These are phyloP conservation scores for Dipodascus albidus DNA, from an alignment of 805 yeast species.

Conservation along the genomic window DNA sequence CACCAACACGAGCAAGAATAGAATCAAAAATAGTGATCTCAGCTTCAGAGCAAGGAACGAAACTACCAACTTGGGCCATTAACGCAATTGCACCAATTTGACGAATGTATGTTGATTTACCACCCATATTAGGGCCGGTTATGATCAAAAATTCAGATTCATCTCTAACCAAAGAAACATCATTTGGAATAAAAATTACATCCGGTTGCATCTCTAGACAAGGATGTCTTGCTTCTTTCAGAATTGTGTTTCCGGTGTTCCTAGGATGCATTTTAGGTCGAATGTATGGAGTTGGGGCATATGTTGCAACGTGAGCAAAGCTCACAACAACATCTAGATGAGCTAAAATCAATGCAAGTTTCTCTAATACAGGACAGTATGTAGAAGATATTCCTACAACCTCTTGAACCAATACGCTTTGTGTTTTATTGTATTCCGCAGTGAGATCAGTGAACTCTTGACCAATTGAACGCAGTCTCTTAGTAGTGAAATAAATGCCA, in stretches of 20 bases:
- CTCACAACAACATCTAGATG: constrained; percentile 74
- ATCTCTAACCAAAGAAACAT: constrained; percentile 51
- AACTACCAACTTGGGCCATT: constrained; percentile 84
- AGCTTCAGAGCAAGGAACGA: constrained; percentile 69
- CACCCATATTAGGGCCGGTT: constrained; percentile 98
- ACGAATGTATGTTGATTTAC: constrained; percentile 86
- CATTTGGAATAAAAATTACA: constrained; percentile 82
- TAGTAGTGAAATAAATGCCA: constrained; percentile 85
- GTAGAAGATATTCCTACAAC: constrained; percentile 73
- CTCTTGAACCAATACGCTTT: constrained; percentile 68
- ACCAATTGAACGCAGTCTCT: constrained; percentile 47
- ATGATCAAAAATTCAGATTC: constrained; percentile 65
- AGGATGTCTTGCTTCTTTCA: constrained; percentile 85
- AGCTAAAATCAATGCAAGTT: constrained; percentile 51
- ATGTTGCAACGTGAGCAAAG: constrained; percentile 74
- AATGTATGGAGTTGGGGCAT: constrained; percentile 73
- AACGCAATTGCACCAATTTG: constrained; percentile 81
- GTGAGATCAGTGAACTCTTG: constrained; percentile 46
- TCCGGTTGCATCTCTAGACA: constrained; percentile 90
- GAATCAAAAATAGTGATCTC: constrained; percentile 82
- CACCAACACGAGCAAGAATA: constrained; percentile 93
- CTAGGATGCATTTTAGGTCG: constrained; percentile 60
- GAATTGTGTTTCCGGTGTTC: constrained; percentile 31
- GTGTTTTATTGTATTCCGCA: constrained; percentile 61
- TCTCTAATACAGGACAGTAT: constrained; percentile 66